These are phyloP conservation scores for Backusella tarrabulga DNA, from an alignment of 192 early-diverging fungal genomes.

Conservation along the genomic window DNA sequence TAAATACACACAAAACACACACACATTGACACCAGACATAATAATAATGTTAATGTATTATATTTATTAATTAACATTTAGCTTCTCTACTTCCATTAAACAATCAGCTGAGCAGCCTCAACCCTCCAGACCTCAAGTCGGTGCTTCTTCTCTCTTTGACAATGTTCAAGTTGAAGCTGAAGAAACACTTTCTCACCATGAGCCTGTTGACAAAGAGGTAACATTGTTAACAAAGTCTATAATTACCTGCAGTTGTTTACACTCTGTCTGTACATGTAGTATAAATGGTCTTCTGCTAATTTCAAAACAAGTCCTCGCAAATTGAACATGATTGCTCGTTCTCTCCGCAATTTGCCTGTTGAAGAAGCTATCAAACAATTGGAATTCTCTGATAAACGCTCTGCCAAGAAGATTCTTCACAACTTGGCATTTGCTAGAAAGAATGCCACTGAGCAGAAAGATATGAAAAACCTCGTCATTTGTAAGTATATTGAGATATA, in stretches of 20 bases:
- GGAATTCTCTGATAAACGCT: constrained; percentile 70
- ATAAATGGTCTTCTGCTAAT: constrained; percentile 58
- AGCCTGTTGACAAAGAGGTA: constrained; percentile 53
- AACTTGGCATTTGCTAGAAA: constrained; percentile 68
- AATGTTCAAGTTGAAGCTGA: constrained; percentile 27
- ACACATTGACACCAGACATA: background rate
- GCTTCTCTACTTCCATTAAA: constrained; percentile 19
- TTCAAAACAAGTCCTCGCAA: constrained; percentile 73
- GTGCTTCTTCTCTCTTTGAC: constrained; percentile 41
- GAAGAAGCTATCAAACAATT: constrained; percentile 78
- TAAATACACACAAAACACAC: background rate
- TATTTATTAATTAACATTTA: background rate
- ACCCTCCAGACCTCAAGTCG: constrained; percentile 27
- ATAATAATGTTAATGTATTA: background rate
- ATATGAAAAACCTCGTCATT: constrained; percentile 62
- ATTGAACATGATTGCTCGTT: constrained; percentile 68
- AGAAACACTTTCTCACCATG: constrained; percentile 34
- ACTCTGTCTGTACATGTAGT: constrained; percentile 20
- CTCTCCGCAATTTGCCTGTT: constrained; percentile 62
- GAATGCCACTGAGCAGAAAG: constrained; percentile 63
- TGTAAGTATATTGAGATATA: constrained; percentile 8
- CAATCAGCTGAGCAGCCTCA: constrained; percentile 27
- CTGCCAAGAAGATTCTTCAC: constrained; percentile 59
- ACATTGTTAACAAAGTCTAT: background rate
- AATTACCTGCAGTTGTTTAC: too few species aligned